Evolutionary conservation across 306 rosid genomes (phyloP), one percentile per base, ranked within the genome.

Genomic region (Rosa rugosa): DNA sequence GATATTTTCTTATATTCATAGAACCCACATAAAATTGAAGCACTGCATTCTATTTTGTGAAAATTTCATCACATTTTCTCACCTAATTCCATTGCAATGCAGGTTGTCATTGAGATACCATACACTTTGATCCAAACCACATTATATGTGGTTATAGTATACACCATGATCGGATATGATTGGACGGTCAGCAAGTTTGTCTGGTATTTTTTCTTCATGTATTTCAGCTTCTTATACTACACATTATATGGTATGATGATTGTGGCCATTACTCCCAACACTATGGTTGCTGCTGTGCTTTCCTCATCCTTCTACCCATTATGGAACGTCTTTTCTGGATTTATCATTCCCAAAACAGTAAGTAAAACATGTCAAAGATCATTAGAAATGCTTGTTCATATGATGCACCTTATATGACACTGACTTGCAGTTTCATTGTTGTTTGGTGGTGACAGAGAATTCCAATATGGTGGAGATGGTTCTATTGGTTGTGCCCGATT

Each of bases 391-490:
- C 59, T 8, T 51, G 47, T 53, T 27, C 17, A 51, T 12, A 11
- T 4, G 13, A 0, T 11, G 46, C 57, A 34, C 62, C 63, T 72
- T 14, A 8, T 16, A 20, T 1, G 67, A n/a, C 25, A 46, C 11
- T 73, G 45, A 40, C 25, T 41, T 47, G 23, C 54, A 49, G 45
- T 42, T 42, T 23, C 65, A 23, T 59, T 59, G 34, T 8, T 54
- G 36, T 41, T 45, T 25, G 41, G 62, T 38, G n/a, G n/a, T 63
- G 25, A 27, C 78, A 83, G 86, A 83, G 80, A 65, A 83, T 83
- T 42, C 86, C 86, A 22, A 75, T 83, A 60, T 83, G 86, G 86
- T 83, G 86, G 86, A 83, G 83, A 76, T 83, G 86, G 86, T 80
- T 79, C 83, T 83, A 75, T 4, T 83, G 83, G 86, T 41, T 71